These are phyloP conservation scores for Vitis rupestris DNA, from an alignment of 164 flowering plant species.

Conservation along the genomic window DNA sequence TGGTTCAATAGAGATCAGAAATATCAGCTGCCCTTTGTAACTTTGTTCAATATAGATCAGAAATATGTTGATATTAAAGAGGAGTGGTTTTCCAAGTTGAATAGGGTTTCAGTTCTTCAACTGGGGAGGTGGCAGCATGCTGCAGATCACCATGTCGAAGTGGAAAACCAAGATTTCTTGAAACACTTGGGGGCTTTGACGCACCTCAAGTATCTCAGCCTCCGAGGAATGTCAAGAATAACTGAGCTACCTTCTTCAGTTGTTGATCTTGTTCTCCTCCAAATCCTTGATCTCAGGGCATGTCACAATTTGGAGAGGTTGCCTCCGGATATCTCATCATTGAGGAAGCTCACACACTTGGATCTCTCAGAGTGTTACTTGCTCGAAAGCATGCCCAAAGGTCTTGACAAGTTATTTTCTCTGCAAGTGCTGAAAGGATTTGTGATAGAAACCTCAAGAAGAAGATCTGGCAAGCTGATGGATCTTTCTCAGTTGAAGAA, in stretches of 20 bases:
- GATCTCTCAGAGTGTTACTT: constrained; percentile 22
- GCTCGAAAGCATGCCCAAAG: constrained; percentile 22
- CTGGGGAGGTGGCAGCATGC: not conserved
- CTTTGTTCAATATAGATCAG: not conserved
- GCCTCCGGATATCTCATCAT: constrained; percentile 6
- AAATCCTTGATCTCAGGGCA: constrained; percentile 12
- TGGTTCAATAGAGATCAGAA: too few species aligned
- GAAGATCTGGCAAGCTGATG: not conserved
- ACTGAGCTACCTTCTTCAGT: not conserved
- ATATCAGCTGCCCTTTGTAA: too few species aligned
- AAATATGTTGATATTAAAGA: not conserved
- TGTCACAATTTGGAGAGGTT: constrained; percentile 23
- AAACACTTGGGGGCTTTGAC: not conserved
- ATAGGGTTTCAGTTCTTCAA: not conserved
- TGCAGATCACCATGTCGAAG: not conserved
- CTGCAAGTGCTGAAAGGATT: constrained; percentile 25
- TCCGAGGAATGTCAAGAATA: constrained; percentile 9
- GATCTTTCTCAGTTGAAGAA: constrained; percentile 17
- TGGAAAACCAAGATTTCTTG: not conserved
- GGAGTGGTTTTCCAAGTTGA: not conserved
- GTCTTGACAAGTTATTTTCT: not conserved
- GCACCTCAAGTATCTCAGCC: constrained; percentile 8
- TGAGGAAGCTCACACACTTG: constrained; percentile 20
- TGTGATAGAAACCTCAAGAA: constrained; percentile 4
- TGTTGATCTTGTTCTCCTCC: not conserved